Evolutionary conservation across 805 yeast genomes (phyloP).

Genomic region (Candida ulmi): DNA sequence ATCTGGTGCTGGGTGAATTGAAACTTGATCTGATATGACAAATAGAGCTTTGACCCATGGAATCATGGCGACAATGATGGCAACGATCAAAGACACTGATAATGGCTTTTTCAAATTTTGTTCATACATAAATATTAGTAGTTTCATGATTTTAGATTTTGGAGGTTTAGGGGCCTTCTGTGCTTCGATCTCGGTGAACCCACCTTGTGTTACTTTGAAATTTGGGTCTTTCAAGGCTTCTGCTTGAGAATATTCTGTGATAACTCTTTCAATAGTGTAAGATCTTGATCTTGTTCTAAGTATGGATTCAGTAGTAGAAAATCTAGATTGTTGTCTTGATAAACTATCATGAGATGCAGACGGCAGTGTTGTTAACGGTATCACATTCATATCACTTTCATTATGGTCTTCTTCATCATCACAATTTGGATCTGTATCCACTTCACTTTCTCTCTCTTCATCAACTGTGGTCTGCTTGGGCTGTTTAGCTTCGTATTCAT

Average conservation of each 20-base stretch:
- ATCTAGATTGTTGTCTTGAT: neutral
- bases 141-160: neutral
- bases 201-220: slow-evolving; percentile 11
- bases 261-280: slow-evolving; percentile 40
- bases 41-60: slow-evolving; percentile 84
- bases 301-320: neutral
- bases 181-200: slow-evolving; percentile 15
- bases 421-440: neutral
- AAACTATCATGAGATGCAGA: too few relatives aligned
- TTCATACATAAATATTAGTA: slow-evolving; percentile 31
- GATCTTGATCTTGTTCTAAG: slow-evolving; percentile 30
- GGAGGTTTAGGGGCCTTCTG: slow-evolving; percentile 1
- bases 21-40: slow-evolving; percentile 37
- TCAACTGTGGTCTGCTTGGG: neutral
- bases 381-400: neutral
- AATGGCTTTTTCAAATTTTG: slow-evolving; percentile 69
- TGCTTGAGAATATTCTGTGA: slow-evolving; percentile 36
- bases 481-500: slow-evolving; percentile 14
- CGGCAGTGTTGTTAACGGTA: neutral
- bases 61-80: slow-evolving; percentile 69
- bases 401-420: neutral
- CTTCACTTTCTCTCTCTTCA: neutral
- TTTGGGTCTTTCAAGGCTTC: slow-evolving; percentile 11
- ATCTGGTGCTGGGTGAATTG: slow-evolving; percentile 78
- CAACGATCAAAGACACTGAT: slow-evolving; percentile 59